Evolutionary conservation across 257 asterid genomes (phyloP).

Genomic region (Coffea canephora): DNA sequence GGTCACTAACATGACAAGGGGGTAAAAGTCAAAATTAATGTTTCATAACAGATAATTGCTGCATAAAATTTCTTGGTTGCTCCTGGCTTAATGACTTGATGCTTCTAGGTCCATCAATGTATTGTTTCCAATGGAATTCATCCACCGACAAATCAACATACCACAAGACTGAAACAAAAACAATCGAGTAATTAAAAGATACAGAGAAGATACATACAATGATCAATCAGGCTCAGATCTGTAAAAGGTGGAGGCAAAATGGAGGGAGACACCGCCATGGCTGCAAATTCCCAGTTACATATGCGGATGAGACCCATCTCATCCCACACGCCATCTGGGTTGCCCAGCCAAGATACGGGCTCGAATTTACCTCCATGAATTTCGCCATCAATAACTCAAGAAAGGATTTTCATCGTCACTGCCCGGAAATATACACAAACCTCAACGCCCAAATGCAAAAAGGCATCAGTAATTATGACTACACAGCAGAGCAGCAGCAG

Average conservation of each 20-base stretch:
- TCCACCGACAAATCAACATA: not conserved
- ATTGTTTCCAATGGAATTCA: not conserved
- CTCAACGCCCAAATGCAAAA: not conserved
- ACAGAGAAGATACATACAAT: too few species aligned
- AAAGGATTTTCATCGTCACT: constrained; percentile 26
- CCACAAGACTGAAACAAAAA: too few species aligned
- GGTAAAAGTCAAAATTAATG: too few species aligned
- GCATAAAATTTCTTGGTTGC: too few species aligned
- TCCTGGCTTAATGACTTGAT: not conserved
- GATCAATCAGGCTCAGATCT: too few species aligned
- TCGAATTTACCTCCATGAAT: not conserved
- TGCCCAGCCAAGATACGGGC: constrained; percentile 11
- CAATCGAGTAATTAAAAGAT: too few species aligned
- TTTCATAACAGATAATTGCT: too few species aligned
- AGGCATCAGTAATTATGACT: not conserved
- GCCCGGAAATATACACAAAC: not conserved
- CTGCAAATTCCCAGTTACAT: constrained; percentile 29
- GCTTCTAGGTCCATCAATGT: not conserved
- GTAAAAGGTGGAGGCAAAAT: not conserved
- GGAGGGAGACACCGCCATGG: constrained; percentile 21
- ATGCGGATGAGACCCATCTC: not conserved
- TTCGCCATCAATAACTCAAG: not conserved
- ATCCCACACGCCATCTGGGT: constrained; percentile 5
- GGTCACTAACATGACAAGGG: too few species aligned
- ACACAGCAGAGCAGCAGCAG: not conserved